Evolutionary conservation across 768 basidiomycete species (phyloP).

Genomic region (Naganishia vishniacii): DNA sequence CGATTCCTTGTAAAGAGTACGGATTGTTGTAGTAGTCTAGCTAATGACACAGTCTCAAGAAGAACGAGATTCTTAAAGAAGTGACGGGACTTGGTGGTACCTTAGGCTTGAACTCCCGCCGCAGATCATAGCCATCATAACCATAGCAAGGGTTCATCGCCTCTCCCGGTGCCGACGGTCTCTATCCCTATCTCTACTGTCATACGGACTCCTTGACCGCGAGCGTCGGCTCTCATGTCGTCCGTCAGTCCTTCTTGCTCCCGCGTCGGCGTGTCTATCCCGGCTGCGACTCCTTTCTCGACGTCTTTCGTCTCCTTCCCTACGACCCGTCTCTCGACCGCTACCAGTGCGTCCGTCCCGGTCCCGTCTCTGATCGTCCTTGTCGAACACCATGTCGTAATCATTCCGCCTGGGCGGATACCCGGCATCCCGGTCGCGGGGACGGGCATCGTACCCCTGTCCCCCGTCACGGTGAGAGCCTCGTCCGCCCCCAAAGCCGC

Average conservation of each 20-base stretch:
- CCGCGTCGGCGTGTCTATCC: slow-evolving; percentile 13
- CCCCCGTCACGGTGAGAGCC: slow-evolving; percentile 62
- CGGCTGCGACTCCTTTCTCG: slow-evolving; percentile 13
- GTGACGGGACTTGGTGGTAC: too few relatives aligned
- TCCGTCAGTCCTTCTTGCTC: slow-evolving; percentile 29
- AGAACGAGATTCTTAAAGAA: too few relatives aligned
- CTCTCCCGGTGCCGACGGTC: slow-evolving; percentile 30
- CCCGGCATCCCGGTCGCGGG: slow-evolving; percentile 13
- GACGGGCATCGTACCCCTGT: slow-evolving; percentile 33
- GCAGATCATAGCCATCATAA: too few relatives aligned
- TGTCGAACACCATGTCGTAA: slow-evolving; percentile 82
- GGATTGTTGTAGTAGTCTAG: slow-evolving; percentile 9
- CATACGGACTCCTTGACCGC: slow-evolving; percentile 31
- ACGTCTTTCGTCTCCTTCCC: background rate
- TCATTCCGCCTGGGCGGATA: slow-evolving; percentile 46
- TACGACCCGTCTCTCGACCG: slow-evolving; percentile 30
- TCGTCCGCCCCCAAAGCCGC: slow-evolving; percentile 55
- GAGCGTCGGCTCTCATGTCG: slow-evolving; percentile 39
- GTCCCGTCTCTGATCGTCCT: slow-evolving; percentile 48
- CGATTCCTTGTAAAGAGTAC: background rate
- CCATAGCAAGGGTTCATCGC: too few relatives aligned
- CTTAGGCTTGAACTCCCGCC: too few relatives aligned
- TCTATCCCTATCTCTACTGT: slow-evolving; percentile 32
- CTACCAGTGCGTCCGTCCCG: slow-evolving; percentile 12
- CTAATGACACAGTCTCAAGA: background rate